A percentile compares a stretch with the other conserved stretches of the same genome.
phyloP scores from a whole-genome alignment of 306 rosid genomes.

The Vicia faba region DNA sequence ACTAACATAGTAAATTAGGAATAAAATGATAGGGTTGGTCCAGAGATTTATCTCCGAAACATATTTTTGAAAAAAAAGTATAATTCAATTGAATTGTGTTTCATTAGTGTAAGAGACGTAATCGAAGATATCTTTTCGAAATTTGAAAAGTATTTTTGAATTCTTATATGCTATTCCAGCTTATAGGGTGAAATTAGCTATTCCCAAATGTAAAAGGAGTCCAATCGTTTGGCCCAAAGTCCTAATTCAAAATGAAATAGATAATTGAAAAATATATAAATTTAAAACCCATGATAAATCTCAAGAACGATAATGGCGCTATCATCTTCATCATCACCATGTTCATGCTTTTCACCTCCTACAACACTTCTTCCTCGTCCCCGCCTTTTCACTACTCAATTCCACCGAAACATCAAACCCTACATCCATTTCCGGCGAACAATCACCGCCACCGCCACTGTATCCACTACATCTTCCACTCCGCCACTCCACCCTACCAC shows the following conservation, averaged over 20 bases:
- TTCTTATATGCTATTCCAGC: too few relatives aligned
- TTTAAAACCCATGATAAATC: slow-evolving; percentile 42
- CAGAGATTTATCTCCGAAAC: too few relatives aligned
- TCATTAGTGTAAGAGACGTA: too few relatives aligned
- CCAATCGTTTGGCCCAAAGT: not conserved
- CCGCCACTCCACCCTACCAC: slow-evolving; percentile 36
- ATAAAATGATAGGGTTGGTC: too few relatives aligned
- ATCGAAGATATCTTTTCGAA: too few relatives aligned
- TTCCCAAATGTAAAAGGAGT: not conserved
- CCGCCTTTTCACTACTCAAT: slow-evolving; percentile 29
- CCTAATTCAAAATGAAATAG: not conserved
- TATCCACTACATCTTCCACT: slow-evolving; percentile 41
- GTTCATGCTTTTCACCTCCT: slow-evolving; percentile 16
- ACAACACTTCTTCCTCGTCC: slow-evolving; percentile 45
- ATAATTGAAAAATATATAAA: slow-evolving; percentile 27
- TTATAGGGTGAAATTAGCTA: too few relatives aligned
- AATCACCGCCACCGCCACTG: slow-evolving; percentile 12
- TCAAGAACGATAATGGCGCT: slow-evolving; percentile 43
- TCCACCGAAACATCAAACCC: slow-evolving; percentile 33
- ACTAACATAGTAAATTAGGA: too few relatives aligned
- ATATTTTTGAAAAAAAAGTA: too few relatives aligned
- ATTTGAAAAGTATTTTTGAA: too few relatives aligned
- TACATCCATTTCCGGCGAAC: not conserved
- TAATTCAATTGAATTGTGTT: too few relatives aligned
- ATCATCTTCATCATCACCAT: slow-evolving; percentile 31